A percentile compares a stretch with the other conserved stretches of the same genome.
These are phyloP conservation scores for Salix dunnii DNA, from an alignment of 345 rosid genomes.

Conservation along the genomic window DNA sequence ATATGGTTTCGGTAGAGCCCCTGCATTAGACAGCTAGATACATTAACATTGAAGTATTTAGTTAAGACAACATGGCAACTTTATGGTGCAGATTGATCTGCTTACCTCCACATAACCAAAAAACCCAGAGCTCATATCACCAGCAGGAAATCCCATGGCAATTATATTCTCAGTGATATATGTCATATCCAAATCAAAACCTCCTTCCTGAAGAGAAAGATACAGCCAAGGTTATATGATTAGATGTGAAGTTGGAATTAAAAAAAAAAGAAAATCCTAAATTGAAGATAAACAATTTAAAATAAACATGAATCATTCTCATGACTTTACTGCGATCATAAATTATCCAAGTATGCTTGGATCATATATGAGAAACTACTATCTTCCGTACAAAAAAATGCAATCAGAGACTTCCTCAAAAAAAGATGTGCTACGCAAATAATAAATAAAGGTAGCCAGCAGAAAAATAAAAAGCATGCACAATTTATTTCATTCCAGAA, in stretches of 20 bases:
- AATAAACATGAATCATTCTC: not conserved
- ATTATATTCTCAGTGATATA: slow-evolving; percentile 81
- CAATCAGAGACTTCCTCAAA: not conserved
- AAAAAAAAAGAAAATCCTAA: not conserved
- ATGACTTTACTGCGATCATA: not conserved
- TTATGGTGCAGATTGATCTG: slow-evolving; percentile 9
- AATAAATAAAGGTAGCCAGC: not conserved
- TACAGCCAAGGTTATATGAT: not conserved
- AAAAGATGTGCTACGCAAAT: not conserved
- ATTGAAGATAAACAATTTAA: not conserved
- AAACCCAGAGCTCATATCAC: slow-evolving; percentile 89
- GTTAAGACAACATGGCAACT: not conserved
- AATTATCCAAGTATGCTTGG: not conserved
- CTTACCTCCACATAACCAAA: slow-evolving; percentile 81
- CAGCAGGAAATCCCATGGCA: slow-evolving; percentile 98
- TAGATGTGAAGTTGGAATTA: not conserved
- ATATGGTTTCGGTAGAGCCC: slow-evolving; percentile 86
- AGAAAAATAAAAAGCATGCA: not conserved
- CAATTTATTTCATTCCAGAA: not conserved
- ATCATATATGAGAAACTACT: not conserved
- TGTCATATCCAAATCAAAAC: slow-evolving; percentile 81
- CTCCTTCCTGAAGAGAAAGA: slow-evolving; percentile 62
- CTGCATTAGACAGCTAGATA: slow-evolving; percentile 43
- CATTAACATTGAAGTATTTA: not conserved
- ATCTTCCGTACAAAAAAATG: not conserved